Conservation (phyloP, 2,329 filamentous ascomycete genomes). For the Fonsecaea pugnacius region DNA sequence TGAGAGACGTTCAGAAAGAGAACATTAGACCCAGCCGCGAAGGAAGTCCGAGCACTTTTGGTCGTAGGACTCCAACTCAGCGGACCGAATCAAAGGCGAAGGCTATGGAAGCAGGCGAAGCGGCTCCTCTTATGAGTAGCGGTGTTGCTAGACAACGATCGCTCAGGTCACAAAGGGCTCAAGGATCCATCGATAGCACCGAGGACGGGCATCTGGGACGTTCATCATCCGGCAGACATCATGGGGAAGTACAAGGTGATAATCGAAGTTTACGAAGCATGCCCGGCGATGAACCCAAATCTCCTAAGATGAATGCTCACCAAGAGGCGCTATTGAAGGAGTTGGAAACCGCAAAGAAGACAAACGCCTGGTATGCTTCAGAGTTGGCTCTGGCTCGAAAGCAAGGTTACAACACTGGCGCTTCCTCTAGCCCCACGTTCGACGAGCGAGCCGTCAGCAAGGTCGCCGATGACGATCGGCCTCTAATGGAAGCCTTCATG, state of each 20-base stretch:
- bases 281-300: slow-evolving; percentile 49
- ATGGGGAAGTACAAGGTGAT: slow-evolving; percentile 46
- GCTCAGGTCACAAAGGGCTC: slow-evolving; percentile 63
- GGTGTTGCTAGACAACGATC: slow-evolving; percentile 54
- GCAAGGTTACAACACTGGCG: slow-evolving; percentile 78
- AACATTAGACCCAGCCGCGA: slow-evolving; percentile 48
- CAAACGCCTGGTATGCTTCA: slow-evolving; percentile 96
- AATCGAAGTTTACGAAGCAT: slow-evolving; percentile 49
- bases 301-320: slow-evolving; percentile 51
- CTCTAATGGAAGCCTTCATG: slow-evolving; percentile 86
- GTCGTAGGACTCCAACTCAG: slow-evolving; percentile 68
- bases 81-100: slow-evolving; percentile 49
- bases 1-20: slow-evolving; percentile 34
- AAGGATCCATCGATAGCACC: slow-evolving; percentile 71
- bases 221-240: slow-evolving; percentile 36
- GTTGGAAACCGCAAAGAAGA: slow-evolving; percentile 78
- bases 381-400: slow-evolving; percentile 91
- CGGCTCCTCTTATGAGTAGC: slow-evolving; percentile 48
- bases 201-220: slow-evolving; percentile 60
- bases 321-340: slow-evolving; percentile 77
- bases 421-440: slow-evolving; percentile 70
- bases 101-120: slow-evolving; percentile 51
- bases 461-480: slow-evolving; percentile 89
- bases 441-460: slow-evolving; percentile 77
- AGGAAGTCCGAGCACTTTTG: slow-evolving; percentile 58